Conservation (phyloP, 2,329 filamentous ascomycete species). For the Trichophyton simii region DNA sequence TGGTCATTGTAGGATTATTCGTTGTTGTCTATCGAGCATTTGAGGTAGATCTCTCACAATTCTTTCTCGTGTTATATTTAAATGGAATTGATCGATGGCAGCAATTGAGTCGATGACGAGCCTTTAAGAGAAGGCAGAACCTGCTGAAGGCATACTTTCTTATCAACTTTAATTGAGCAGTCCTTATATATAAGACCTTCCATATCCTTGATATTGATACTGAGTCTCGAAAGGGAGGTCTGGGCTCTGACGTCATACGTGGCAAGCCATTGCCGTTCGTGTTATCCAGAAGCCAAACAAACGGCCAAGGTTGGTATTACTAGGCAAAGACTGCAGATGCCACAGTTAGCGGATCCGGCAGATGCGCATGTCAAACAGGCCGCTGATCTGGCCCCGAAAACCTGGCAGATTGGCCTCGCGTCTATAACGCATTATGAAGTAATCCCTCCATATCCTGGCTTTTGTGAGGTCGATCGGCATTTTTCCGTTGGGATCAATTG, state of each 20-base stretch:
- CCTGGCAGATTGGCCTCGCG: not conserved
- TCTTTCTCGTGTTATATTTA: not conserved
- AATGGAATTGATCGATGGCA: not conserved
- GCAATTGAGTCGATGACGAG: not conserved
- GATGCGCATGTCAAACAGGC: not conserved
- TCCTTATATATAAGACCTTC: not conserved
- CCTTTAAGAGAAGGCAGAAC: not conserved
- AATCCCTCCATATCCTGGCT: not conserved
- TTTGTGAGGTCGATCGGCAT: not conserved
- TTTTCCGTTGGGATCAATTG: not conserved
- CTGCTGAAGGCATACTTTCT: not conserved
- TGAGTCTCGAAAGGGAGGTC: not conserved
- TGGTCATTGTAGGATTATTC: conserved; percentile 25
- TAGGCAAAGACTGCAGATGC: not conserved
- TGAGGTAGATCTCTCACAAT: not conserved
- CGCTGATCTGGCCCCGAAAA: not conserved
- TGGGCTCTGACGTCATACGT: not conserved
- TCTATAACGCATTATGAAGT: not conserved
- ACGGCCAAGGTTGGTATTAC: not conserved
- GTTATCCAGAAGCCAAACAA: not conserved
- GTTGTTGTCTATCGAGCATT: no score
- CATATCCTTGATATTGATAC: not conserved
- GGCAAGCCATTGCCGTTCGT: not conserved
- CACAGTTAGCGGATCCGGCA: not conserved
- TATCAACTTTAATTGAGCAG: not conserved